phyloP scores from a whole-genome alignment of 352 stramenopile species.

The Phytophthora sansomeana region DNA sequence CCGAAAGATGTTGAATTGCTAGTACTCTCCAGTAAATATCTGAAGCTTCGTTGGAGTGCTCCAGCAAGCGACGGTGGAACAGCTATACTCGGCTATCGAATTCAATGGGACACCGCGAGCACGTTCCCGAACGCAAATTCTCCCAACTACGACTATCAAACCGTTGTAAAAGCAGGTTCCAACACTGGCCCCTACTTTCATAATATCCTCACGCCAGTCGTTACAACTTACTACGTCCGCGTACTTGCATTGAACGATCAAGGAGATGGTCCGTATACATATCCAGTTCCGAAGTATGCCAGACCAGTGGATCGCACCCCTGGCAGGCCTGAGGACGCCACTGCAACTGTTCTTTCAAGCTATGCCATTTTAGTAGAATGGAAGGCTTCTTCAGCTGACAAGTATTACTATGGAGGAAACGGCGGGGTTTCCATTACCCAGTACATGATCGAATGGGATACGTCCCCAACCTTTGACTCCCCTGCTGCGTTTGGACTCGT shows the following conservation, averaged over 20 bases:
- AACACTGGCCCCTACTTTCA: slow-evolving; percentile 84
- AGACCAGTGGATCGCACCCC: slow-evolving; percentile 78
- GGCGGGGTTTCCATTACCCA: slow-evolving; percentile 93
- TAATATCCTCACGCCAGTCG: slow-evolving; percentile 85
- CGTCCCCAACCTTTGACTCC: slow-evolving; percentile 88
- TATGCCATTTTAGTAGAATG: slow-evolving; percentile 93
- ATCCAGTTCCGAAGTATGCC: slow-evolving; percentile 57
- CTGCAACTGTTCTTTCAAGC: slow-evolving; percentile 81
- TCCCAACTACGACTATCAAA: slow-evolving; percentile 72
- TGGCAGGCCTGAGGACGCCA: slow-evolving; percentile 66
- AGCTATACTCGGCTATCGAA: slow-evolving; percentile 82
- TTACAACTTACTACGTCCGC: slow-evolving; percentile 87
- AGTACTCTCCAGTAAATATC: slow-evolving; percentile 58
- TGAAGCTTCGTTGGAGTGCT: slow-evolving; percentile 85
- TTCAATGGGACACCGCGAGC: slow-evolving; percentile 92
- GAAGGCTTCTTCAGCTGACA: slow-evolving; percentile 81
- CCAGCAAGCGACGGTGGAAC: slow-evolving; percentile 79
- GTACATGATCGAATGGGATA: slow-evolving; percentile 97
- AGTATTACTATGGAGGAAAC: slow-evolving; percentile 91
- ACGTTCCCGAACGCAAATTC: slow-evolving; percentile 81
- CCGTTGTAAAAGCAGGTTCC: slow-evolving; percentile 47
- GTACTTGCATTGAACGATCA: slow-evolving; percentile 94
- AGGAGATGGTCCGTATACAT: slow-evolving; percentile 59
- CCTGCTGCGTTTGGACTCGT: slow-evolving; percentile 80
- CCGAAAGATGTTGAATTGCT: slow-evolving; percentile 60